Conservation (phyloP, 108 stramenopile genomes). For the Cylindrotheca fusiformis region DNA sequence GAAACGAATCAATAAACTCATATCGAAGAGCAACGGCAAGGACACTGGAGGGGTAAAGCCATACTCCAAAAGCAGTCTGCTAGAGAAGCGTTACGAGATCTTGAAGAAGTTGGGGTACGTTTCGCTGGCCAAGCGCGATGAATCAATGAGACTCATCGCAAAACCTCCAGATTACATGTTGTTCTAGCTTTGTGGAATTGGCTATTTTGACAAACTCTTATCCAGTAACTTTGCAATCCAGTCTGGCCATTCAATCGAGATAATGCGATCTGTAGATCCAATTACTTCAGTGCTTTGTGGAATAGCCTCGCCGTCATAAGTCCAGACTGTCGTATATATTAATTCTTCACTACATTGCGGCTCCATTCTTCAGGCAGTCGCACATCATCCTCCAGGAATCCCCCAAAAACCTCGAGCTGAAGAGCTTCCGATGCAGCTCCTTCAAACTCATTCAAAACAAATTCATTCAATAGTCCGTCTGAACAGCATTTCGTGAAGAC, state of each 20-base stretch:
- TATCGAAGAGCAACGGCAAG: constrained; percentile 34
- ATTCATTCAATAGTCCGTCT: constrained; percentile 37
- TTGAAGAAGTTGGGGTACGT: constrained; percentile 27
- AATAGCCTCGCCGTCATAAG: too few species aligned
- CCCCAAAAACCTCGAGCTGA: constrained; percentile 36
- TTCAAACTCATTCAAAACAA: constrained; percentile 34
- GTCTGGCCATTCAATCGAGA: too few species aligned
- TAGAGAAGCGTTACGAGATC: constrained; percentile 22
- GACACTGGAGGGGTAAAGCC: constrained; percentile 41
- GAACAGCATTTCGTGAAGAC: constrained; percentile 45
- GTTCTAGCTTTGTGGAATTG: constrained; percentile 17
- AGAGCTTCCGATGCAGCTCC: constrained; percentile 29
- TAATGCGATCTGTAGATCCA: too few species aligned
- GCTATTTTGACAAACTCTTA: background rate
- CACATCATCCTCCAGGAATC: constrained; percentile 30
- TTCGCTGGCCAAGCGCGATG: constrained; percentile 24
- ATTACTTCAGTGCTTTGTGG: too few species aligned
- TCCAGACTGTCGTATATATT: background rate
- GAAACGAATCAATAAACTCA: constrained; percentile 38
- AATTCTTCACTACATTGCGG: constrained; percentile 15
- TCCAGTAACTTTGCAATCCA: too few species aligned
- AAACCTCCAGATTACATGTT: constrained; percentile 25
- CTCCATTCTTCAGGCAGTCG: constrained; percentile 40
- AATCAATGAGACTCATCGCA: constrained; percentile 16
- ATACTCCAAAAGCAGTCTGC: constrained; percentile 26